Conservation (phyloP, 2,329 filamentous ascomycete genomes). For the Aspergillus chevalieri region DNA sequence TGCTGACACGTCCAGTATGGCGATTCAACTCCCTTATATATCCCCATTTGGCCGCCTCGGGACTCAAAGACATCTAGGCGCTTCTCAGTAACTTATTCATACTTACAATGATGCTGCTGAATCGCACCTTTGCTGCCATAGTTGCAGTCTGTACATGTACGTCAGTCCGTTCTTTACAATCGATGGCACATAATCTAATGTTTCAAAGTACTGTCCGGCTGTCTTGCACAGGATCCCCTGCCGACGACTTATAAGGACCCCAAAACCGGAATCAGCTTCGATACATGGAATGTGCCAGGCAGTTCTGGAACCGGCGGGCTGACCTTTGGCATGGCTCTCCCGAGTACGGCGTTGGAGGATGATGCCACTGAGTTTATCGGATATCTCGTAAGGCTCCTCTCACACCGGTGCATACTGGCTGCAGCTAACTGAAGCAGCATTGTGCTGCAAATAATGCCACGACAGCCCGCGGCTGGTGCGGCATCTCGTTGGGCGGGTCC, state of each 20-base stretch:
- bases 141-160: background rate
- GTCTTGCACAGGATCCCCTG: background rate
- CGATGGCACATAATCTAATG: background rate
- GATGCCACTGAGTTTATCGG: constrained; percentile 6
- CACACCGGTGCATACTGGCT: background rate
- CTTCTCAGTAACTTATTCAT: background rate
- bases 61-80: background rate
- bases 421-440: background rate
- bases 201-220: background rate
- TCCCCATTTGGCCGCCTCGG: background rate
- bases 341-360: background rate
- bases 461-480: constrained; percentile 3
- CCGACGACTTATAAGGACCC: background rate
- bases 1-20: background rate
- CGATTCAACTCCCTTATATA: background rate
- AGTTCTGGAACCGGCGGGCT: background rate
- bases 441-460: background rate
- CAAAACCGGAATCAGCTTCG: background rate
- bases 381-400: constrained; percentile 1
- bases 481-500: constrained; percentile 2
- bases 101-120: background rate
- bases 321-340: constrained; percentile 4
- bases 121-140: background rate
- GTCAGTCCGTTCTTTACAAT: background rate
- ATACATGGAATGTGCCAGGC: background rate